Evolutionary conservation across 2,329 filamentous ascomycete species (phyloP), one percentile per base, ranked within the genome.

Genomic region (Amauroascus niger): DNA sequence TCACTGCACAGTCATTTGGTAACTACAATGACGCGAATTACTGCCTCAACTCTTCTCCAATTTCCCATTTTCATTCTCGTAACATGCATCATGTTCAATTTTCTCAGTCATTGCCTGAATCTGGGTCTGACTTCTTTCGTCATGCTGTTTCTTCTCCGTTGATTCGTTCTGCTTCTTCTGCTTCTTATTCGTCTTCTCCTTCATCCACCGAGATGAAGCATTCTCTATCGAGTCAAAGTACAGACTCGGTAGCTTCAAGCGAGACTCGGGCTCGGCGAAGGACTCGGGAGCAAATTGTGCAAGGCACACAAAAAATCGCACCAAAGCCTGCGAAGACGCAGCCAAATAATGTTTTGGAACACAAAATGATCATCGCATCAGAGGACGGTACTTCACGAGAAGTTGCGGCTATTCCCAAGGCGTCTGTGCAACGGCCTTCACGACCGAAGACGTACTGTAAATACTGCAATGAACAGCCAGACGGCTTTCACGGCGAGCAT

Each of bases 401-500:
- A 60, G 76, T 79, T 47, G 77, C 71, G 59, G 75, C 69, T 64
- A 82, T 70, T 45, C 69, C 74, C 55, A 81, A 80, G 62, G 72
- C 77, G 26, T 74, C 77, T 1, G 77, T 82, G 57, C 72, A 78
- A 53, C 83, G 86, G 14, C 85, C 85, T 24, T 80, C 80, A 61
- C 83, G 86, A 57, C 79, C 80, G 33, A 88, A 86, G 67, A 81
- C 87, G 57, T 79, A 79, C 64, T 95, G 89, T 67, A 66, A 71
- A 1, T 72, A 79, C 55, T 95, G 88, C 71, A 77, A 78, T 49
- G 82, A 87, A 53, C 79, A 87, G 50, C 84, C 83, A 0, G 79
- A 86, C 16, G 88, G 87, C 43, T 95, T 95, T 69, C 82, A 89
- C 32, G 89, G 89, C 52, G 86, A 90, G 22, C 89, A 95, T 65